Conservation (phyloP, 148 eudicot species). For the Tetragonia tetragonoides region DNA sequence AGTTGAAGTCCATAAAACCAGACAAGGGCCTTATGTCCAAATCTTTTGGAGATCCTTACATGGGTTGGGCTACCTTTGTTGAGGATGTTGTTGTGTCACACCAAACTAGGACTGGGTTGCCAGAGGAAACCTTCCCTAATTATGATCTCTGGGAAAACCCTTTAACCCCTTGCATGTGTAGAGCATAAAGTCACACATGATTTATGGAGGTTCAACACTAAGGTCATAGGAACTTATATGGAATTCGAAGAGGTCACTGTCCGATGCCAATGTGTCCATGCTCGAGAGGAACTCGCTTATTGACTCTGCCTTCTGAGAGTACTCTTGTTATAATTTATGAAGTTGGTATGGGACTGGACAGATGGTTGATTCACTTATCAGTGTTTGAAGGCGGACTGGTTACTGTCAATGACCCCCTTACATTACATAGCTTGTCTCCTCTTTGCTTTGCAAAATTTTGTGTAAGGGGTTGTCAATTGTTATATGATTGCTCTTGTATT, state of each 20-base stretch:
- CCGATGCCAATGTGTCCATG: neutral
- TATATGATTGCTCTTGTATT: conserved; percentile 4
- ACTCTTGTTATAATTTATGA: neutral
- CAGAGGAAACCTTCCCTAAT: conserved; percentile 95
- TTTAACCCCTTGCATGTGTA: conserved; percentile 95
- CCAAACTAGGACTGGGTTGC: conserved; percentile 90
- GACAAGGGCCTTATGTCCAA: conserved; percentile 96
- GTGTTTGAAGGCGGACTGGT: conserved; percentile 4
- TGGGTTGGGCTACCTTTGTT: conserved; percentile 97
- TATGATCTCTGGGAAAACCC: conserved; percentile 99
- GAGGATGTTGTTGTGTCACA: conserved; percentile 92
- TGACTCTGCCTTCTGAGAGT: neutral
- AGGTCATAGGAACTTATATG: neutral
- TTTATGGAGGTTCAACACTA: neutral
- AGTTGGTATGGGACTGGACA: neutral
- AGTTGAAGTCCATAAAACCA: conserved; percentile 83
- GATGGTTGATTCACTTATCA: neutral
- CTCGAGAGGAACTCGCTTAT: conserved; percentile 10
- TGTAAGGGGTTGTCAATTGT: neutral
- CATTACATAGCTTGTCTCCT: neutral
- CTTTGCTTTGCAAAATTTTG: neutral
- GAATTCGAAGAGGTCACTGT: neutral
- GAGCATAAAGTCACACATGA: conserved; percentile 44
- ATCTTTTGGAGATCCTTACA: conserved; percentile 94
- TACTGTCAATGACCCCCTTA: neutral